These are phyloP conservation scores for Ophiostoma ulmi DNA, from an alignment of 2,329 filamentous ascomycete genomes.

Conservation along the genomic window DNA sequence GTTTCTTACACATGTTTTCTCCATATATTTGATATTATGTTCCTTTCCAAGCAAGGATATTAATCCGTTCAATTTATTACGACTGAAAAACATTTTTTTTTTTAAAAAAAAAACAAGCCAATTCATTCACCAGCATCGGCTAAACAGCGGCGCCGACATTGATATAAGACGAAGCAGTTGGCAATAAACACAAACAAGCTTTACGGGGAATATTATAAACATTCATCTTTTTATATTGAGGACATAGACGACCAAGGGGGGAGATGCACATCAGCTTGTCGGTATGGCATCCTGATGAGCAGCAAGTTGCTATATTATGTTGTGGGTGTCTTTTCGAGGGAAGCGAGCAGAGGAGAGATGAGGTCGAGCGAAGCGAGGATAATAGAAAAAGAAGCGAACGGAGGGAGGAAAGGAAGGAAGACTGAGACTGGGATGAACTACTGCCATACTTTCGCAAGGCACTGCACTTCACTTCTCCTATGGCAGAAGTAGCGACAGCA, in stretches of 20 bases:
- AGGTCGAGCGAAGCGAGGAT: background rate
- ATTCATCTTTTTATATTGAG: background rate
- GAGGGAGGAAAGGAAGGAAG: background rate
- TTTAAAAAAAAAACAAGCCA: background rate
- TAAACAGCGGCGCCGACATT: background rate
- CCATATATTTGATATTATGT: no score
- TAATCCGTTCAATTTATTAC: background rate
- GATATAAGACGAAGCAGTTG: background rate
- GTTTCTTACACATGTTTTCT: no score
- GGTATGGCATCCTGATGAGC: background rate
- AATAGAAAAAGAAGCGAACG: background rate
- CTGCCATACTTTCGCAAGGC: background rate
- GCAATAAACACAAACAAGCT: background rate
- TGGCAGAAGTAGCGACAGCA: background rate
- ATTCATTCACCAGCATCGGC: background rate
- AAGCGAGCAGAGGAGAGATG: no score
- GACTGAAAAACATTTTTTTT: no score
- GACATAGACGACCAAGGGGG: background rate
- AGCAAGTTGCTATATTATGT: background rate
- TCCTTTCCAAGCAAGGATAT: no score
- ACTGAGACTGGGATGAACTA: background rate
- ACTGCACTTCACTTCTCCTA: background rate
- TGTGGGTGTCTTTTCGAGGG: no score
- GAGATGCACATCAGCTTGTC: background rate
- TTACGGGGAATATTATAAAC: background rate